Evolutionary conservation across 768 basidiomycete species (phyloP).

Genomic region (Lactifluus subvellereus): DNA sequence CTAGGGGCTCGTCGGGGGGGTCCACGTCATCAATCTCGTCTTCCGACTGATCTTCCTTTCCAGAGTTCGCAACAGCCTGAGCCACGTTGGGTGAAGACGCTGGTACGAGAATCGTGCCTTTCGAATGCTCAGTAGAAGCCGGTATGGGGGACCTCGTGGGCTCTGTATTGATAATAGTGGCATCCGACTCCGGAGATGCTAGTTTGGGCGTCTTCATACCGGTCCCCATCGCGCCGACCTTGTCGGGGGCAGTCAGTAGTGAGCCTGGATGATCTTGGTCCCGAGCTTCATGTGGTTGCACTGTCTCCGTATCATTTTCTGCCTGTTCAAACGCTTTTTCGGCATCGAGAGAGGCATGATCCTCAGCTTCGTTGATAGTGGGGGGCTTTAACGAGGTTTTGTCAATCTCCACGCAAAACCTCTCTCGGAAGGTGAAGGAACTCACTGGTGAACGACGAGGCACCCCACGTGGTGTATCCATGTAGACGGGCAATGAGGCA

Average conservation of each 20-base stretch:
- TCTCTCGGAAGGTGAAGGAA: neutral
- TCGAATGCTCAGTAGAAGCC: neutral
- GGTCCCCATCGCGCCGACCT: neutral
- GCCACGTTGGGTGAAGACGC: slow-evolving; percentile 14
- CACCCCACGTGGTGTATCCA: slow-evolving; percentile 15
- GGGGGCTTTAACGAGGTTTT: neutral
- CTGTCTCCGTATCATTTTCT: neutral
- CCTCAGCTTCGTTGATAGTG: neutral
- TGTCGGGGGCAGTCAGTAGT: neutral
- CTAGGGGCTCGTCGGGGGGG: slow-evolving; percentile 1
- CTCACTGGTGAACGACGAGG: slow-evolving; percentile 7
- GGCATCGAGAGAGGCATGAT: neutral
- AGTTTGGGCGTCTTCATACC: neutral
- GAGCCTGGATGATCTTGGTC: neutral
- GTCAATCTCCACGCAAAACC: neutral
- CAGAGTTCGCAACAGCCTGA: neutral
- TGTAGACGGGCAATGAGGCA: slow-evolving; percentile 7
- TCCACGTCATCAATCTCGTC: slow-evolving; percentile 19
- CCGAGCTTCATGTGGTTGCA: neutral
- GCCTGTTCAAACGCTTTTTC: neutral
- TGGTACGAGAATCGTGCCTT: slow-evolving; percentile 13
- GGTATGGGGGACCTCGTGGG: neutral
- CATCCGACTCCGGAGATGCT: slow-evolving; percentile 7
- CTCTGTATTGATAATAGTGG: slow-evolving; percentile 11
- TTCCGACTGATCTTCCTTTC: neutral